Conservation (phyloP, 2,329 filamentous ascomycete species). For the Stachybotrys chlorohalonatus region DNA sequence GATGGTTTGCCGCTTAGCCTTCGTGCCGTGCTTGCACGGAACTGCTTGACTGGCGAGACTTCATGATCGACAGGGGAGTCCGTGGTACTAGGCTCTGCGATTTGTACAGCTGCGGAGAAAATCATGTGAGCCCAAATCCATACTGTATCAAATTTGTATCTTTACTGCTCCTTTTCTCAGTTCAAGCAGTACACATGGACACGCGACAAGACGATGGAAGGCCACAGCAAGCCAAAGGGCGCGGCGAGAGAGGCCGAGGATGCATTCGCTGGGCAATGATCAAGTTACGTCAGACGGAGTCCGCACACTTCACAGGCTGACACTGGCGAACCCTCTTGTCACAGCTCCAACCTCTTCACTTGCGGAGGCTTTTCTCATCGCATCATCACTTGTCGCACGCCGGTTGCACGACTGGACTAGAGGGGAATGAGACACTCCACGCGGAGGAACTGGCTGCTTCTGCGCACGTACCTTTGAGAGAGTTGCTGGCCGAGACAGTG, state of each 20-base stretch:
- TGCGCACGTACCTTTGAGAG: constrained; percentile 34
- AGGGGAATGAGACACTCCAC: not conserved
- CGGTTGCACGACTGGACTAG: not conserved
- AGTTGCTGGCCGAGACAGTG: constrained; percentile 24
- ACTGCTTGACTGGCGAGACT: constrained; percentile 17
- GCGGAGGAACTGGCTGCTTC: not conserved
- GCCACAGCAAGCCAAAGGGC: not conserved
- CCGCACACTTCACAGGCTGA: not conserved
- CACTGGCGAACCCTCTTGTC: not conserved
- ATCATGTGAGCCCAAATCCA: constrained; percentile 11
- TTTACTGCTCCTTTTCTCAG: not conserved
- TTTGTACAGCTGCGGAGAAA: constrained; percentile 39
- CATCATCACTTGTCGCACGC: not conserved
- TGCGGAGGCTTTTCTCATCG: not conserved
- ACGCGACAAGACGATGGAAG: not conserved
- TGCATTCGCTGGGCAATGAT: not conserved
- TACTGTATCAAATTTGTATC: not conserved
- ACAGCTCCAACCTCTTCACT: not conserved
- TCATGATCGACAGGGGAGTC: constrained; percentile 24
- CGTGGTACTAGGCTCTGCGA: constrained; percentile 37
- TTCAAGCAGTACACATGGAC: not conserved
- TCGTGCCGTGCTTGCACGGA: constrained; percentile 20
- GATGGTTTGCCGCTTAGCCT: constrained; percentile 23
- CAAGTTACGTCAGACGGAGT: not conserved
- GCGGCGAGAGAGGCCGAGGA: not conserved